Conservation (phyloP, 2,329 filamentous ascomycete genomes). For the Trichoderma semiorbis region DNA sequence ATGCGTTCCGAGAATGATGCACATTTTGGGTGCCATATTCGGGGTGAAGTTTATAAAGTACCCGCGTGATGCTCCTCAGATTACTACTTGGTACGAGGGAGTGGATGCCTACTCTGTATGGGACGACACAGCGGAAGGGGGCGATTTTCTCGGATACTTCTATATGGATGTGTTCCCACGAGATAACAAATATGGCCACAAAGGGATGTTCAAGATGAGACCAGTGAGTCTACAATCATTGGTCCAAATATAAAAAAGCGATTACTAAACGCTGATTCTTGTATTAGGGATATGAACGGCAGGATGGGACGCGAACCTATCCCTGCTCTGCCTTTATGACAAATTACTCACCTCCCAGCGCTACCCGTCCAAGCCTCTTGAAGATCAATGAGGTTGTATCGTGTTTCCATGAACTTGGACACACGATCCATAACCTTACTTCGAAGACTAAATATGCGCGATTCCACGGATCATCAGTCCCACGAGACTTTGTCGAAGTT, state of each 20-base stretch:
- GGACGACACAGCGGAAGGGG: constrained; percentile 64
- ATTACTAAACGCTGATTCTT: not conserved
- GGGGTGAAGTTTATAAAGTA: constrained; percentile 56
- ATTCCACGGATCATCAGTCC: constrained; percentile 60
- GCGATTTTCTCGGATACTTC: constrained; percentile 69
- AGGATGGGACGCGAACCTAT: constrained; percentile 65
- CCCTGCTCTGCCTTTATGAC: constrained; percentile 71
- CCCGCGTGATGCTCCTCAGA: constrained; percentile 49
- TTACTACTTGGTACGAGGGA: constrained; percentile 72
- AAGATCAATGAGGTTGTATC: constrained; percentile 75
- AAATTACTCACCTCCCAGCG: constrained; percentile 72
- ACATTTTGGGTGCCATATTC: constrained; percentile 72
- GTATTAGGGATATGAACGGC: constrained; percentile 53
- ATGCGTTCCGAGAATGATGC: constrained; percentile 67
- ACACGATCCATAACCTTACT: constrained; percentile 60
- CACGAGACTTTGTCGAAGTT: constrained; percentile 62
- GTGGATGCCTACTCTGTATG: constrained; percentile 73
- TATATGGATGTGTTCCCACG: constrained; percentile 73
- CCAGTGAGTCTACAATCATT: not conserved
- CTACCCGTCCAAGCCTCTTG: constrained; percentile 66
- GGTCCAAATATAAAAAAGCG: no score
- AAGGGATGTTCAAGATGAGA: constrained; percentile 74
- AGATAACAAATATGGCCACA: constrained; percentile 74
- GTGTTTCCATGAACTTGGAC: constrained; percentile 66
- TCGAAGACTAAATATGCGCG: constrained; percentile 54